Evolutionary conservation across 2,329 filamentous ascomycete species (phyloP), one percentile per base, ranked within the genome.

Genomic region (Colletotrichum ledebouriae): DNA sequence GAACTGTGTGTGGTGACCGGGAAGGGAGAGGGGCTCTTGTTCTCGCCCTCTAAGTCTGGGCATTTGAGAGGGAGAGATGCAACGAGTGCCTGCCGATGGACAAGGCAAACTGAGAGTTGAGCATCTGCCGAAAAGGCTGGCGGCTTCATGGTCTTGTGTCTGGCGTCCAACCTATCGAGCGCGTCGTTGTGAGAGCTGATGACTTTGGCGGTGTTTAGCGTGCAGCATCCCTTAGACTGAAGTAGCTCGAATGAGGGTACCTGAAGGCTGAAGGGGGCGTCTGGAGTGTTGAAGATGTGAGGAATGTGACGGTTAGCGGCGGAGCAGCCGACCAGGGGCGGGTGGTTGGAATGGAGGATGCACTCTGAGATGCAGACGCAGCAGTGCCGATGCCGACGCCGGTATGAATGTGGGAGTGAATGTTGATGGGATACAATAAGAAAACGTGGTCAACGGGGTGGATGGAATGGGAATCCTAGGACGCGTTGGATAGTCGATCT

Each of bases 371-470:
- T 52, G 44, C 37, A 41, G 53, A 49, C 17, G 39, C n/a, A 33
- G 15, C 12, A 50, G 57, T 34, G 37, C 12, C 37, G 25, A 44
- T n/a, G 49, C 46, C 53, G 44, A 46, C 7, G 29, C 29, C 6
- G 29, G 29, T 29, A 29, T 29, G 29, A 6, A 29, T 7, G 29
- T 29, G 29, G 29, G 29, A 29, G 6, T 9, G 29, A 9, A 29
- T 46, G n/a, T 15, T n/a, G 59, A 44, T 15, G 47, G 59, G 49
- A 37, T 25, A 53, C 49, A 46, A 44, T 34, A 20, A 58, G 42
- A 44, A 46, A 67, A 66, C 59, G 63, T 67, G 59, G 63, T 41
- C 33, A 63, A 67, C 59, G 59, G 44, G 11, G 6, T 59, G 37
- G 60, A 49, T 17, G 50, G 58, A 47, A 56, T 62, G 29, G 56